Evolutionary conservation across 495 filamentous ascomycete species (phyloP).

Genomic region (Xylaria cubensis): DNA sequence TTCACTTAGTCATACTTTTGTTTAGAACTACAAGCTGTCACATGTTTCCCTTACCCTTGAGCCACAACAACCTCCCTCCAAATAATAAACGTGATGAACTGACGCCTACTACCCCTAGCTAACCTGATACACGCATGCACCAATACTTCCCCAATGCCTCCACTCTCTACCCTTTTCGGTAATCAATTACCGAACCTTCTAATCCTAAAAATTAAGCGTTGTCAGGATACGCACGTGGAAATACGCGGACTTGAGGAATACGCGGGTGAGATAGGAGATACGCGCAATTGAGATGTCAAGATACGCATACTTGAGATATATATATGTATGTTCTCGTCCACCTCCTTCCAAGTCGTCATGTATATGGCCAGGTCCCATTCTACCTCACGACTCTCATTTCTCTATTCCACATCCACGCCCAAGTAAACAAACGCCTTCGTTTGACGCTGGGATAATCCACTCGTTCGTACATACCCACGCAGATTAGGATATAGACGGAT

Average conservation of each 20-base stretch:
- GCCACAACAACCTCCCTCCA: neutral
- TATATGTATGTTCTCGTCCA: neutral
- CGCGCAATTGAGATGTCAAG: neutral
- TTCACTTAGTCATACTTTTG: no score
- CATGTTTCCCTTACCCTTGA: no score
- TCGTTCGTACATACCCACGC: conserved; percentile 1
- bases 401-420: neutral
- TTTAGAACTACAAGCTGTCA: no score
- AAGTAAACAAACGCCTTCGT: conserved; percentile 3
- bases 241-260: conserved; percentile 4
- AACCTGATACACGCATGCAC: neutral
- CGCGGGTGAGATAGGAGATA: conserved; percentile 1
- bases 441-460: neutral
- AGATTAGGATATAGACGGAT: neutral
- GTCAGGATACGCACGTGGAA: neutral
- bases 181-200: neutral
- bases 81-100: conserved; percentile 4
- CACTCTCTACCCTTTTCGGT: conserved; percentile 1
- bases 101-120: neutral
- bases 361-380: neutral
- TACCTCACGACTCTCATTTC: conserved; percentile 1
- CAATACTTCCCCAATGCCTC: neutral
- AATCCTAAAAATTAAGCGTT: neutral
- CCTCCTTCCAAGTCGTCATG: neutral
- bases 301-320: neutral